These are phyloP conservation scores for Rhizopogon rudus DNA, from an alignment of 768 basidiomycete species.

Conservation along the genomic window DNA sequence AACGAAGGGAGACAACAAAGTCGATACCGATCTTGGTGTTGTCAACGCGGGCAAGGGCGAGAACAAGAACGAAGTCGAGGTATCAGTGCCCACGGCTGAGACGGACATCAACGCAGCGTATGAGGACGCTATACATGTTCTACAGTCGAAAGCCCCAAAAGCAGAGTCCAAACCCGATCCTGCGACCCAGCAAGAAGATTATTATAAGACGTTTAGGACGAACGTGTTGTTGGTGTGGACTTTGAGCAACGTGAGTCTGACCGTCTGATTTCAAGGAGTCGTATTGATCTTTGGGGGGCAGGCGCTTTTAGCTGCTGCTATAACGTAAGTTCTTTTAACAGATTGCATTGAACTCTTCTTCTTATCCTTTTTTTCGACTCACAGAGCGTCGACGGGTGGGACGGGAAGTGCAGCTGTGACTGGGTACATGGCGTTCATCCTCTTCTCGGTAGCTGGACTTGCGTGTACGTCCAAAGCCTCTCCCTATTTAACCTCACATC, in stretches of 20 bases:
- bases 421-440: conserved; percentile 85
- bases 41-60: conserved; percentile 53
- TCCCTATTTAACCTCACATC: neutral
- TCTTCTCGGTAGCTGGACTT: conserved; percentile 85
- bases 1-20: conserved; percentile 91
- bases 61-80: conserved; percentile 80
- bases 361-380: neutral
- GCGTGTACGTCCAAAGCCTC: conserved; percentile 57
- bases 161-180: conserved; percentile 57
- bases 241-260: conserved; percentile 61
- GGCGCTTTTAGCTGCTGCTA: conserved; percentile 69
- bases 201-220: conserved; percentile 85
- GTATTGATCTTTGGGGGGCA: conserved; percentile 15
- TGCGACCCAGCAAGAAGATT: conserved; percentile 73
- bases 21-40: conserved; percentile 79
- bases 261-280: conserved; percentile 18
- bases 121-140: conserved; percentile 83
- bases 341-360: neutral
- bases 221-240: conserved; percentile 89
- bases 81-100: conserved; percentile 78
- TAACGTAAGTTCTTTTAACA: conserved; percentile 47
- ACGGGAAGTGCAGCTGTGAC: conserved; percentile 55
- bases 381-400: conserved; percentile 35
- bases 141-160: conserved; percentile 76
- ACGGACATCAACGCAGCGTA: conserved; percentile 88